These are phyloP conservation scores for Salvia splendens DNA, from an alignment of 257 asterid genomes.

Conservation along the genomic window DNA sequence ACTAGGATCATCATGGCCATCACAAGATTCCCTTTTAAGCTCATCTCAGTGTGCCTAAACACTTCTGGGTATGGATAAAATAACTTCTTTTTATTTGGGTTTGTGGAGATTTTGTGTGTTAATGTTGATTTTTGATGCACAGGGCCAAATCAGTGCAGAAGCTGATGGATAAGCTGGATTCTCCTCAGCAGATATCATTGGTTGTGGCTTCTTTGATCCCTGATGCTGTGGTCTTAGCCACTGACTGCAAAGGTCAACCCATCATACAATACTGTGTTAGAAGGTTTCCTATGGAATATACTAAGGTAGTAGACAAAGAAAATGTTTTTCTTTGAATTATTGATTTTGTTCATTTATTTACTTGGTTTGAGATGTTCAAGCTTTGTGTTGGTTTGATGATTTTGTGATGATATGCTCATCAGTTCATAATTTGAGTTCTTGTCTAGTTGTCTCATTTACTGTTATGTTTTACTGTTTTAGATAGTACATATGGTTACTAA, in stretches of 20 bases:
- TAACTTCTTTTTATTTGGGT: background rate
- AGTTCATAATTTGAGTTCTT: background rate
- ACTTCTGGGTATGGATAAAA: slow-evolving; percentile 55
- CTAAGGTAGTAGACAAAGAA: slow-evolving; percentile 44
- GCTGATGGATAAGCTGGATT: slow-evolving; percentile 55
- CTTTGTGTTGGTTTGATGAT: background rate
- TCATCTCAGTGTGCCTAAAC: slow-evolving; percentile 48
- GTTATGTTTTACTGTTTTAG: background rate
- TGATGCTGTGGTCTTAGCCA: slow-evolving; percentile 53
- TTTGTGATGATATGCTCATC: background rate
- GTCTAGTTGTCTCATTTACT: background rate
- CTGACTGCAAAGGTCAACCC: slow-evolving; percentile 69
- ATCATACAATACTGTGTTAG: slow-evolving; percentile 55
- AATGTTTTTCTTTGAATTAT: background rate
- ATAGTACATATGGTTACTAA: background rate
- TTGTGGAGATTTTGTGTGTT: background rate
- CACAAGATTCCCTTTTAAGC: slow-evolving; percentile 35
- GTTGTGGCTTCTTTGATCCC: slow-evolving; percentile 44
- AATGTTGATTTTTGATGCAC: slow-evolving; percentile 12
- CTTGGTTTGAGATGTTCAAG: slow-evolving; percentile 1
- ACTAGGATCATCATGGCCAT: slow-evolving; percentile 50
- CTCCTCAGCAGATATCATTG: slow-evolving; percentile 54
- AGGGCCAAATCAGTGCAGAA: slow-evolving; percentile 60
- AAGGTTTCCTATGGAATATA: slow-evolving; percentile 54
- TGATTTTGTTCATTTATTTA: background rate